Percentiles rank a stretch among this genome's conserved stretches.
Conservation (phyloP, 2,329 filamentous ascomycete species). For the Colletotrichum horii region DNA sequence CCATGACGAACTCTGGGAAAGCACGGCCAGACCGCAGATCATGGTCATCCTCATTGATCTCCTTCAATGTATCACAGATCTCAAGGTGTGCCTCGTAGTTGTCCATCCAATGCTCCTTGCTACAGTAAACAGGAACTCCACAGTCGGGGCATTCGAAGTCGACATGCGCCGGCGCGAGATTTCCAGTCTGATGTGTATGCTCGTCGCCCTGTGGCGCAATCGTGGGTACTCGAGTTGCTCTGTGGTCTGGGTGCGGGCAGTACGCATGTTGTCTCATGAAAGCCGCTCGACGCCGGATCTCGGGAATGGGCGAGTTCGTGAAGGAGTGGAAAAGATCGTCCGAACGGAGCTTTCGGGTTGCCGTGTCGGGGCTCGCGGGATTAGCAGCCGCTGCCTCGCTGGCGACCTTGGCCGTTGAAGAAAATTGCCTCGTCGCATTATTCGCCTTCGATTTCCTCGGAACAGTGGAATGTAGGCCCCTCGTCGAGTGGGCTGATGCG, state of each 20-base stretch:
- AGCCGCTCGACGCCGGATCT: slow-evolving; percentile 85
- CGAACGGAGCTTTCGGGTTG: slow-evolving; percentile 55
- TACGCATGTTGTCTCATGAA: slow-evolving; percentile 94
- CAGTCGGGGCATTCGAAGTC: slow-evolving; percentile 96
- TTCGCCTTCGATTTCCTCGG: slow-evolving; percentile 18
- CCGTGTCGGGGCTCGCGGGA: slow-evolving; percentile 24
- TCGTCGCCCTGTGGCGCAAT: slow-evolving; percentile 69
- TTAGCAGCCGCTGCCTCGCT: slow-evolving; percentile 32
- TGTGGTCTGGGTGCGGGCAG: slow-evolving; percentile 90
- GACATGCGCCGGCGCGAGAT: slow-evolving; percentile 77
- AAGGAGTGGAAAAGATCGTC: slow-evolving; percentile 95
- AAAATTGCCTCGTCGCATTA: slow-evolving; percentile 32
- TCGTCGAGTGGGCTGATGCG: slow-evolving; percentile 32
- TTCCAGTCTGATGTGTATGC: slow-evolving; percentile 58
- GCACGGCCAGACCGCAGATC: slow-evolving; percentile 88
- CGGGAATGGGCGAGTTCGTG: slow-evolving; percentile 84
- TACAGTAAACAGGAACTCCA: slow-evolving; percentile 92
- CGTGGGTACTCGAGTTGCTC: slow-evolving; percentile 71
- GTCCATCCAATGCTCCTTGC: slow-evolving; percentile 92
- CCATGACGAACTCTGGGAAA: slow-evolving; percentile 94
- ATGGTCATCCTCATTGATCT: slow-evolving; percentile 98
- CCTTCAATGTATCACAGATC: slow-evolving; percentile 86
- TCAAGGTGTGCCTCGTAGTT: slow-evolving; percentile 93
- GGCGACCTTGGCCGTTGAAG: slow-evolving; percentile 29
- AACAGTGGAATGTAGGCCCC: slow-evolving; percentile 31